These are phyloP conservation scores for Paraconiothyrium sp. DNA, from an alignment of 2,329 filamentous ascomycete species.

Conservation along the genomic window DNA sequence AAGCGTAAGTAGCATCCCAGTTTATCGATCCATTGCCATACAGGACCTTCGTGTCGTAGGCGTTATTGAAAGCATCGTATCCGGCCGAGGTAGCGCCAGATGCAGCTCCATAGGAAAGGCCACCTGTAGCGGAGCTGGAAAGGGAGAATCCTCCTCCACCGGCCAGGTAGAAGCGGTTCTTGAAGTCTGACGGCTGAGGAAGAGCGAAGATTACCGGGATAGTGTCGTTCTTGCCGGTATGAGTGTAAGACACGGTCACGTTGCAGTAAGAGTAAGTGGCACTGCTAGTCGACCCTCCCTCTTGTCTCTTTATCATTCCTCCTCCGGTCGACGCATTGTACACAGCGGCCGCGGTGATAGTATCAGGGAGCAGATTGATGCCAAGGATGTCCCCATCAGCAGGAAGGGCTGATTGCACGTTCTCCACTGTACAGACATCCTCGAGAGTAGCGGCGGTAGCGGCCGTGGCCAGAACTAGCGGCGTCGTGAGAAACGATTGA, in stretches of 20 bases:
- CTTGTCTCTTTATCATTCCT: conserved; percentile 18
- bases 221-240: conserved; percentile 46
- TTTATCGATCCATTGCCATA: conserved; percentile 61
- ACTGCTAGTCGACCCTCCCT: neutral
- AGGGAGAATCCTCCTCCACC: conserved; percentile 57
- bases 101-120: conserved; percentile 59
- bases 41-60: conserved; percentile 46
- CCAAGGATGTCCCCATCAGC: conserved; percentile 29
- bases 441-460: conserved; percentile 15
- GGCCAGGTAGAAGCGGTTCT: conserved; percentile 58
- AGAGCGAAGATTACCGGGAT: conserved; percentile 51
- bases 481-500: conserved; percentile 15
- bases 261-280: conserved; percentile 54
- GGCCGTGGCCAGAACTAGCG: conserved; percentile 15
- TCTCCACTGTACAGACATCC: conserved; percentile 24
- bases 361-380: conserved; percentile 53
- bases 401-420: conserved; percentile 31
- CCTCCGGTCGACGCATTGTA: conserved; percentile 44
- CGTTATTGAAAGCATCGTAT: conserved; percentile 58
- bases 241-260: conserved; percentile 58
- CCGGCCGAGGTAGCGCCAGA: conserved; percentile 61
- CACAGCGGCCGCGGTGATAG: conserved; percentile 49
- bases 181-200: conserved; percentile 54
- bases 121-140: conserved; percentile 48
- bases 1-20: conserved; percentile 61